A percentile compares a stretch with the other conserved stretches of the same genome.
phyloP scores from a whole-genome alignment of 345 rosid species.

The Adansonia digitata region DNA sequence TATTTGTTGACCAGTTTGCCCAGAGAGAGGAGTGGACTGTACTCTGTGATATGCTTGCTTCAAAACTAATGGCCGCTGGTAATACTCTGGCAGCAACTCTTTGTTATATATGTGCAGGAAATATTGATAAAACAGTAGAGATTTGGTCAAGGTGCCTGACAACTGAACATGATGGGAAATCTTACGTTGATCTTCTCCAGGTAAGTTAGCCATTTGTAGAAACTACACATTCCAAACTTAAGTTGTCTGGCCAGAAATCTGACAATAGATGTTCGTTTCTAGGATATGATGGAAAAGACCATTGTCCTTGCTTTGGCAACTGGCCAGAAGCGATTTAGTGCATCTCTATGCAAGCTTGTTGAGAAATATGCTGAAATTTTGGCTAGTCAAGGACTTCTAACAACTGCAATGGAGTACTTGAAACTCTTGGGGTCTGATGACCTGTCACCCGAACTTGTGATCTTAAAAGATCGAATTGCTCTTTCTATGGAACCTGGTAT shows the following conservation, averaged over 20 bases:
- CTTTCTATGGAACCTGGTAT: conserved; percentile 70
- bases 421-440: conserved; percentile 86
- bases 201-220: conserved; percentile 38
- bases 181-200: conserved; percentile 91
- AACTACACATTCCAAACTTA: background rate
- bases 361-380: conserved; percentile 96
- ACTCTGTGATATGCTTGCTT: conserved; percentile 80
- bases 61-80: conserved; percentile 72
- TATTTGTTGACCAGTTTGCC: conserved; percentile 64
- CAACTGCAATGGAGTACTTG: conserved; percentile 88
- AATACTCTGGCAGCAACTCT: conserved; percentile 87
- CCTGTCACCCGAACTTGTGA: conserved; percentile 76
- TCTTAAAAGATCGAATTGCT: conserved; percentile 81
- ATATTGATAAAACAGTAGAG: conserved; percentile 96
- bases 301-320: conserved; percentile 93
- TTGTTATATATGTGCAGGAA: conserved; percentile 94
- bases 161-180: conserved; percentile 57
- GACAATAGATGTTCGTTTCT: conserved; percentile 20
- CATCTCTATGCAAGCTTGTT: conserved; percentile 89
- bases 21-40: conserved; percentile 81
- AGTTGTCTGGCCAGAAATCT: conserved; percentile 12
- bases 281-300: conserved; percentile 99
- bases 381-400: conserved; percentile 88
- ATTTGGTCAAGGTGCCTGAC: conserved; percentile 91
- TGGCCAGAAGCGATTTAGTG: conserved; percentile 85